A percentile compares a stretch with the other conserved stretches of the same genome.
phyloP scores from a whole-genome alignment of 495 filamentous ascomycete species.

The Podospora bellae-mahoneyi region DNA sequence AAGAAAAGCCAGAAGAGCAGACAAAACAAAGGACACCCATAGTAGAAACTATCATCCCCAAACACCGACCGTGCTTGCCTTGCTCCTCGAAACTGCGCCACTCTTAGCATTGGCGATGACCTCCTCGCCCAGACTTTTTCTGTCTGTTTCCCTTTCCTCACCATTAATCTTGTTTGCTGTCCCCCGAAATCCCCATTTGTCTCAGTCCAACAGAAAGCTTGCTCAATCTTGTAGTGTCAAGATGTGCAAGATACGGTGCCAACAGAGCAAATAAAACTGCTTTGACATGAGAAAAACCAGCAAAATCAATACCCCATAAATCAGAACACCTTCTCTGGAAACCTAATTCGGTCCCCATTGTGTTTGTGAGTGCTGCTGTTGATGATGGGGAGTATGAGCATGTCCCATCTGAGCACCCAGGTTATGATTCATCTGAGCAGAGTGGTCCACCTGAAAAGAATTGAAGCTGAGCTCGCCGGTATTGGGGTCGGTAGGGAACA shows the following conservation, averaged over 20 bases:
- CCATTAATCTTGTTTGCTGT: too few species aligned
- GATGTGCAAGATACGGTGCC: too few species aligned
- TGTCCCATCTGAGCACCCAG: background rate
- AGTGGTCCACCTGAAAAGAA: conserved; percentile 28
- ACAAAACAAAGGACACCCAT: background rate
- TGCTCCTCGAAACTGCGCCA: too few species aligned
- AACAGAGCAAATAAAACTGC: too few species aligned
- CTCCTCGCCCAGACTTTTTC: too few species aligned
- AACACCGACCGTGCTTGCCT: background rate
- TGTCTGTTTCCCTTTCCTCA: too few species aligned
- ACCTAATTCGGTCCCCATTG: background rate
- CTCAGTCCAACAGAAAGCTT: too few species aligned
- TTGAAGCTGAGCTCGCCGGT: conserved; percentile 37
- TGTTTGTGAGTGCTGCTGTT: background rate
- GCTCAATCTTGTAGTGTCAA: too few species aligned
- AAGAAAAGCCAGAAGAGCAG: background rate
- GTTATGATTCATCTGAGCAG: background rate
- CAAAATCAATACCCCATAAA: background rate
- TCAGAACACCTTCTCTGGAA: background rate
- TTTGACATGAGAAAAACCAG: background rate
- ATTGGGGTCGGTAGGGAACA: conserved; percentile 38
- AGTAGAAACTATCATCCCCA: background rate
- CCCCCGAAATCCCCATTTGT: too few species aligned
- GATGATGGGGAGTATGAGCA: background rate
- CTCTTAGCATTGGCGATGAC: too few species aligned